Conservation (phyloP, 2,329 filamentous ascomycete species). For the Alternaria consortialis region DNA sequence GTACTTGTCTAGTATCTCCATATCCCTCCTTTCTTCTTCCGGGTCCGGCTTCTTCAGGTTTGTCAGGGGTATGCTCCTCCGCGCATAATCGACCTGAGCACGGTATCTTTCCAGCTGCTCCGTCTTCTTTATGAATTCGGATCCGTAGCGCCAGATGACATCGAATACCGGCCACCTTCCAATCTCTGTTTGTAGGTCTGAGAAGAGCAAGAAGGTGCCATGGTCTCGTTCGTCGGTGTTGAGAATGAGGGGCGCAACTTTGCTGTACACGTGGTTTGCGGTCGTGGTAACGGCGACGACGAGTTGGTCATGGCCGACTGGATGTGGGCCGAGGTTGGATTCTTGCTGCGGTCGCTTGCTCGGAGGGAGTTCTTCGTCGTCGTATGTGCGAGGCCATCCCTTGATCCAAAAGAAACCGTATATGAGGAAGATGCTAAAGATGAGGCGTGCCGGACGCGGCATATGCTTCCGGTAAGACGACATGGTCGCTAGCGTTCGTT, state of each 20-base stretch:
- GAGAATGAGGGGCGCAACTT: slow-evolving; percentile 56
- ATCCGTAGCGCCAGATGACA: slow-evolving; percentile 44
- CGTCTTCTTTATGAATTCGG: slow-evolving; percentile 39
- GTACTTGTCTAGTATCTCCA: slow-evolving; percentile 48
- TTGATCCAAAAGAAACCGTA: slow-evolving; percentile 46
- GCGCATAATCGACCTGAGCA: slow-evolving; percentile 42
- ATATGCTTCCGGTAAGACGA: slow-evolving; percentile 31
- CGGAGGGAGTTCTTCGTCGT: slow-evolving; percentile 44
- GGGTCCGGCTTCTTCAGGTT: slow-evolving; percentile 30
- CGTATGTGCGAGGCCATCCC: slow-evolving; percentile 43
- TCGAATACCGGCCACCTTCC: slow-evolving; percentile 49
- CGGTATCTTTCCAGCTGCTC: slow-evolving; percentile 51
- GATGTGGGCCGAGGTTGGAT: slow-evolving; percentile 27
- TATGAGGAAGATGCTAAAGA: slow-evolving; percentile 28
- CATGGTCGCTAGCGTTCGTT: slow-evolving; percentile 30
- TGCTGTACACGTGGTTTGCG: slow-evolving; percentile 63
- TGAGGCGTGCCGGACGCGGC: slow-evolving; percentile 34
- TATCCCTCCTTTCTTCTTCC: slow-evolving; percentile 30
- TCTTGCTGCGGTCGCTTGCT: slow-evolving; percentile 27
- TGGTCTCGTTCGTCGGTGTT: slow-evolving; percentile 40
- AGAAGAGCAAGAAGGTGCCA: slow-evolving; percentile 51
- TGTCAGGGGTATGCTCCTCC: slow-evolving; percentile 39
- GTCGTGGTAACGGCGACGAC: slow-evolving; percentile 66
- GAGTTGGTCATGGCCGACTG: slow-evolving; percentile 45
- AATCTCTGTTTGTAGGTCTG: slow-evolving; percentile 49